A percentile compares a stretch with the other conserved stretches of the same genome.
phyloP scores from a whole-genome alignment of 2,329 filamentous ascomycete species.

The Fusarium transvaalense region DNA sequence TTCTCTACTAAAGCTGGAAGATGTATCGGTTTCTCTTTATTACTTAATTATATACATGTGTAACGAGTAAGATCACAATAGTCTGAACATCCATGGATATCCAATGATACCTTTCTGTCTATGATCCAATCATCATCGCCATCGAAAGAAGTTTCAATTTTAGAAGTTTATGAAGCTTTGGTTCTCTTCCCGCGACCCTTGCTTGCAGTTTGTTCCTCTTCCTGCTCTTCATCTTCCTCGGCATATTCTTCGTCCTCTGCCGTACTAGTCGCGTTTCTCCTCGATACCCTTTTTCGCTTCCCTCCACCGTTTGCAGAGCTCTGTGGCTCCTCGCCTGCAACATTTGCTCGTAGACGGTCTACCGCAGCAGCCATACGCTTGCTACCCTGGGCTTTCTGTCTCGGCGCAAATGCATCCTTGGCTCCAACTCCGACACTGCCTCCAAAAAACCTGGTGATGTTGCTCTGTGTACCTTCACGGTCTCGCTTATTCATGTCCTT shows the following conservation, averaged over 20 bases:
- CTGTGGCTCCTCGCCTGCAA: constrained; percentile 32
- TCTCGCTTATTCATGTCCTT: constrained; percentile 92
- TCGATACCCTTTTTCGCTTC: constrained; percentile 45
- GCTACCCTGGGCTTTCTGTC: constrained; percentile 73
- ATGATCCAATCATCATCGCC: neutral
- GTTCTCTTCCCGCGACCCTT: constrained; percentile 36
- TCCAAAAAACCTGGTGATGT: constrained; percentile 93
- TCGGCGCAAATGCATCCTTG: constrained; percentile 76
- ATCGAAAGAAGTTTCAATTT: neutral
- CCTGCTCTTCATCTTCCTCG: constrained; percentile 32
- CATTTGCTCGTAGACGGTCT: constrained; percentile 67
- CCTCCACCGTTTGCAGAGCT: constrained; percentile 21
- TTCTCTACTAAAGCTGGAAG: neutral
- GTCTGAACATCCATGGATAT: neutral
- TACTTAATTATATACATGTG: neutral
- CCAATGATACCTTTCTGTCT: neutral
- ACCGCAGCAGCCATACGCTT: constrained; percentile 83
- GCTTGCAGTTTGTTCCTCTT: constrained; percentile 11
- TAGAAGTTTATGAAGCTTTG: constrained; percentile 32
- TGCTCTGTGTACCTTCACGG: constrained; percentile 91
- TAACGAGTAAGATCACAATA: too few relatives aligned
- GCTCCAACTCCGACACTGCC: constrained; percentile 78
- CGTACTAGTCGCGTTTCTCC: constrained; percentile 30
- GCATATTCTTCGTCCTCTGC: constrained; percentile 34
- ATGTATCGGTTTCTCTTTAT: neutral